Base-by-base conservation (phyloP, 306 rosid species). In the Vigna radiata region DNA sequence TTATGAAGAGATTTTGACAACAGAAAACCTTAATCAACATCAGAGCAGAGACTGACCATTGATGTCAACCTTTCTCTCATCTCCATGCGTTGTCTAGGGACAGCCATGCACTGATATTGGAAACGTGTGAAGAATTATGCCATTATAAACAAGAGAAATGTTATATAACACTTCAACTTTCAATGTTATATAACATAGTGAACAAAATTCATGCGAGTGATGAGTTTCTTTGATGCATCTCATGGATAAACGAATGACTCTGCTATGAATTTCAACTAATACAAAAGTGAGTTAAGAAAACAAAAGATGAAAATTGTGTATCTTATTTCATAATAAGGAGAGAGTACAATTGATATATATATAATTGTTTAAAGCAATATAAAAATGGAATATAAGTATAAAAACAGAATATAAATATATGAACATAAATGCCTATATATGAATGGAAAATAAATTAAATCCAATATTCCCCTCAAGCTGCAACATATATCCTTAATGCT, bases 21-120 rank as follows among this genome's bases (percentile, higher is more conserved):
- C 13, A 13, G 49, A 77, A 15, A 44, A 72, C 53, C 54, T 50
- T 69, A 69, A 58, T 64, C 71, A 69, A 78, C 18, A 37, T 48
- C 52, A 70, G 17, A 13, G 58, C 75, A 50, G 18, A 18, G 33
- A 70, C 14, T 39, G 27, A n/a, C 39, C 27, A 36, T n/a, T 49
- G 17, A 49, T 50, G 27, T 16, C 68, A 58, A 70, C 67, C 54
- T 46, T 41, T 39, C 41, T 43, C 69, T 73, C 47, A 73, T 59
- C 58, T 58, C 47, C 68, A 41, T 44, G 17, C 8, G 41, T 65
- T 27, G 47, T 27, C 54, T 14, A 36, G 59, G 5, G 48, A 59
- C 59, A 46, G 78, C 68, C 60, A 60, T 60, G 48, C 18, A 43
- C 29, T 73, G 16, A 73, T 43, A 25, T 41, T 23, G 71, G 36